Conservation (phyloP, 2,329 filamentous ascomycete species). For the Colletotrichum neosansevieriae region DNA sequence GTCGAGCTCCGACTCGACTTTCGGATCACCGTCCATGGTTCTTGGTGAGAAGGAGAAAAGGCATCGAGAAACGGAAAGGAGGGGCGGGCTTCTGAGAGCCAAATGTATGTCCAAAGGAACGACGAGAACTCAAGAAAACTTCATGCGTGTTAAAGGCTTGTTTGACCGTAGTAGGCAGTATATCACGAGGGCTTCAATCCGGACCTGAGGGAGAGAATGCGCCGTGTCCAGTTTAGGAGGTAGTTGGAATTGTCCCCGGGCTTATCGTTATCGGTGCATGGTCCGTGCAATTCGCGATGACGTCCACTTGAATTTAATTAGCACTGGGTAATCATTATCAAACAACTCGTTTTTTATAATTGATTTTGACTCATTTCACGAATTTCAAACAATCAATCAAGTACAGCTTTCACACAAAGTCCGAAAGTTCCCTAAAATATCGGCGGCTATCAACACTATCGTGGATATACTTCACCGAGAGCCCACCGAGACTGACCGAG, state of each 20-base stretch:
- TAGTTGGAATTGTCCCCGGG: conserved; percentile 20
- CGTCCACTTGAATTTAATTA: neutral
- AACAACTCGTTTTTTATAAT: no score
- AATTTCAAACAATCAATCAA: neutral
- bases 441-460: no score
- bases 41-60: conserved; percentile 41
- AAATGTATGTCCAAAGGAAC: conserved; percentile 22
- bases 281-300: conserved; percentile 19
- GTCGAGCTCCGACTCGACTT: conserved; percentile 80
- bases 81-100: conserved; percentile 29
- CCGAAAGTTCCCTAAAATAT: no score
- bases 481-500: neutral
- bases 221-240: conserved; percentile 26
- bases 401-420: no score
- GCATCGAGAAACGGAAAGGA: conserved; percentile 34
- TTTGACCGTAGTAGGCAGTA: neutral
- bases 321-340: neutral
- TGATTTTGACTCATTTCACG: no score
- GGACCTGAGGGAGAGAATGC: conserved; percentile 17
- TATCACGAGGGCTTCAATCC: conserved; percentile 11
- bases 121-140: conserved; percentile 30
- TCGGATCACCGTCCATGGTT: conserved; percentile 79
- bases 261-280: conserved; percentile 36
- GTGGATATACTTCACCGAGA: neutral
- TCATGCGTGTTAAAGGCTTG: neutral